These are phyloP conservation scores for Epichloe gansuensis DNA, from an alignment of 2,329 filamentous ascomycete genomes.

Conservation along the genomic window DNA sequence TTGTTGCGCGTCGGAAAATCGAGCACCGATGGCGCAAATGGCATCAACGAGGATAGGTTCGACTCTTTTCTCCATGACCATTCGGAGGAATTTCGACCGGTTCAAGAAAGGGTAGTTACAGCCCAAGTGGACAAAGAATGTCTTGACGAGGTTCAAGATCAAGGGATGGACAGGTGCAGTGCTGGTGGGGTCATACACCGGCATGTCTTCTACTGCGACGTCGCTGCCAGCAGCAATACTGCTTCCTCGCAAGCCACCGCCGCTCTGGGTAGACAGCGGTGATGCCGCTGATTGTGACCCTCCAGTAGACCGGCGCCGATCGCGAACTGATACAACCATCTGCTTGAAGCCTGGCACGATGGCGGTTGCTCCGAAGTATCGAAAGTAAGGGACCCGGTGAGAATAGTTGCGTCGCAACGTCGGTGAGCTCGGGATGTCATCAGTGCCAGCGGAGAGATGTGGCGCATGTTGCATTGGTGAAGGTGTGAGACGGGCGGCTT, in stretches of 20 bases:
- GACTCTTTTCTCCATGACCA: conserved; percentile 67
- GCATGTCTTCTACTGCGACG: conserved; percentile 40
- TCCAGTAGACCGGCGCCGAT: conserved; percentile 45
- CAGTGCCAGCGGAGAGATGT: conserved; percentile 8
- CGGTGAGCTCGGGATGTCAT: conserved; percentile 25
- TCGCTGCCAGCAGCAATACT: conserved; percentile 31
- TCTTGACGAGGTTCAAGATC: conserved; percentile 63
- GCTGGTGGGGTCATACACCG: conserved; percentile 66
- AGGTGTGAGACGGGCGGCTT: background rate
- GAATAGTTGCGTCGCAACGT: conserved; percentile 37
- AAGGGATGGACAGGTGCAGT: conserved; percentile 57
- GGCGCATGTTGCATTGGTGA: conserved; percentile 9
- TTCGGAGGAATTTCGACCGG: conserved; percentile 56
- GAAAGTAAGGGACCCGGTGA: conserved; percentile 71
- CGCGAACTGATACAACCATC: conserved; percentile 70
- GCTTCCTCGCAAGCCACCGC: conserved; percentile 22
- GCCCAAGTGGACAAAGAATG: conserved; percentile 70
- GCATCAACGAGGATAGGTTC: conserved; percentile 80
- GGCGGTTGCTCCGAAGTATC: conserved; percentile 82
- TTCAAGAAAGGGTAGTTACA: conserved; percentile 79
- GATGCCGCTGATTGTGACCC: conserved; percentile 44
- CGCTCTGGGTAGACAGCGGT: conserved; percentile 28
- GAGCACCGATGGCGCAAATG: conserved; percentile 67
- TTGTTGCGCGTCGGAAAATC: conserved; percentile 55
- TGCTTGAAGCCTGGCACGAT: conserved; percentile 89